Conservation (phyloP, 176 grass and related monocot genomes). For the Avena insularis region DNA sequence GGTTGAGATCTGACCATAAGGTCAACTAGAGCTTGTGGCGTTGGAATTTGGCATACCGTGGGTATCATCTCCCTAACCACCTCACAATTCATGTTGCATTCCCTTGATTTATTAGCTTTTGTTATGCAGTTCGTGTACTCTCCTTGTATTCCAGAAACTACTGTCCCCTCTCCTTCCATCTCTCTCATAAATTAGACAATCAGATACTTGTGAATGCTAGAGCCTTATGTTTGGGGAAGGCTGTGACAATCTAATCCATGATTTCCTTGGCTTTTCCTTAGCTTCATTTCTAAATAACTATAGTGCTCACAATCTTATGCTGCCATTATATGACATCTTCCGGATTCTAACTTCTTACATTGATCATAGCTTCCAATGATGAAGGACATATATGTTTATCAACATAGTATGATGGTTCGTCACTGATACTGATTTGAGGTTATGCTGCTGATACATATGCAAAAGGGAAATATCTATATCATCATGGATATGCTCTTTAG, state of each 20-base stretch:
- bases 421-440: conserved; percentile 37
- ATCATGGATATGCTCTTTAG: conserved; percentile 38
- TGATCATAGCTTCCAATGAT: conserved; percentile 32
- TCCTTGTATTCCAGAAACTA: not conserved
- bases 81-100: too few species aligned
- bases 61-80: too few species aligned
- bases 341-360: conserved; percentile 28
- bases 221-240: not conserved
- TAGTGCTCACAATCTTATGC: conserved; percentile 28
- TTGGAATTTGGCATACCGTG: too few species aligned
- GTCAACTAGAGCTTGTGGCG: too few species aligned
- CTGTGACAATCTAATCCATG: conserved; percentile 20
- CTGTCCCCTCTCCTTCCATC: not conserved
- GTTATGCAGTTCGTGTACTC: not conserved
- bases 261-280: not conserved
- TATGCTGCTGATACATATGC: conserved; percentile 32
- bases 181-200: conserved; percentile 7
- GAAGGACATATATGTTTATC: conserved; percentile 32
- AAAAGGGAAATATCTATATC: conserved; percentile 53
- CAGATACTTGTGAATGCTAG: not conserved
- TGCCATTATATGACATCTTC: conserved; percentile 10
- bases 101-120: too few species aligned
- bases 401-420: conserved; percentile 32
- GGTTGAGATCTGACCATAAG: too few species aligned
- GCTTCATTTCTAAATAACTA: not conserved